Percentiles rank a stretch among this genome's conserved stretches.
Conservation (phyloP, 257 asterid genomes). For the Salvia miltiorrhiza region DNA sequence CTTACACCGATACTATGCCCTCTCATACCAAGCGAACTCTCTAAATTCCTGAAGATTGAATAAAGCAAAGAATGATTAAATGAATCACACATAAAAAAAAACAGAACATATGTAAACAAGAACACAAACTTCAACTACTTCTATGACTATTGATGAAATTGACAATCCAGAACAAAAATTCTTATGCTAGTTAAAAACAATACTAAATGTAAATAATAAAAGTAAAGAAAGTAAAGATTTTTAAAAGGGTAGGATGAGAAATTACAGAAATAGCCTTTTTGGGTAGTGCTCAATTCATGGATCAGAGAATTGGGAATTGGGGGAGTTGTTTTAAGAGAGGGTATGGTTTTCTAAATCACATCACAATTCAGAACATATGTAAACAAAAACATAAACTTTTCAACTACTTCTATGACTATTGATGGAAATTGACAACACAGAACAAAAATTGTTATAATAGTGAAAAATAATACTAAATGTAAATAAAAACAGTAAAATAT, state of each 20-base stretch:
- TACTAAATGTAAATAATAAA: not conserved
- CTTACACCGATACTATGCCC: conserved; percentile 45
- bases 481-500: not conserved
- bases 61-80: not conserved
- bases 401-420: conserved; percentile 2
- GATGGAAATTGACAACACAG: conserved; percentile 3
- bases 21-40: conserved; percentile 46
- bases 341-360: conserved; percentile 13
- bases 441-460: not conserved
- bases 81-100: conserved; percentile 2
- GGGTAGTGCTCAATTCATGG: conserved; percentile 30
- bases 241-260: not conserved
- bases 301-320: conserved; percentile 34
- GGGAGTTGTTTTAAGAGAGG: conserved; percentile 19
- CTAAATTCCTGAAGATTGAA: conserved; percentile 57
- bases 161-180: not conserved
- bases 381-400: not conserved
- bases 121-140: not conserved
- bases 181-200: not conserved
- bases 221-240: not conserved
- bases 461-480: not conserved
- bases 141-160: conserved; percentile 7
- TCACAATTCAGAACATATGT: conserved; percentile 8
- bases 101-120: not conserved
- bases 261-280: conserved; percentile 54